Percentiles rank a stretch among this genome's conserved stretches.
Evolutionary conservation across 768 basidiomycete species (phyloP).

Genomic region (Tricholoma matsutake): DNA sequence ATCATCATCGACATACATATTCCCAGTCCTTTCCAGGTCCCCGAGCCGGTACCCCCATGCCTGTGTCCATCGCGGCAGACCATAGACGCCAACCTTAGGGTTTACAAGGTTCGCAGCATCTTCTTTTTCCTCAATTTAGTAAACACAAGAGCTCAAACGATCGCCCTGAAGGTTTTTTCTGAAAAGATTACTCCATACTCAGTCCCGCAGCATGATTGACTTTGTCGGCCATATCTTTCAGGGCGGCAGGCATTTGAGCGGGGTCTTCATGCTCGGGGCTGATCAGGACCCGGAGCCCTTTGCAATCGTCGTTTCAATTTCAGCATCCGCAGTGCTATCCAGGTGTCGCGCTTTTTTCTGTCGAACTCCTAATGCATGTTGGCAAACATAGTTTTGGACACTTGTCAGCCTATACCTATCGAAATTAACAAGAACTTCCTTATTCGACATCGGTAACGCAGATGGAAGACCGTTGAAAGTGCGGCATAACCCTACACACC

Average conservation of each 20-base stretch:
- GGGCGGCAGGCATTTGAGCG: not conserved
- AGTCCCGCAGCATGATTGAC: no score
- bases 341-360: not conserved
- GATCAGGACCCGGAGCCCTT: not conserved
- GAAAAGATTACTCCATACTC: no score
- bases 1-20: not conserved
- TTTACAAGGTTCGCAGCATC: no score
- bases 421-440: not conserved
- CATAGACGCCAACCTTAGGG: no score
- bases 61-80: no score
- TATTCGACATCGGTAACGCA: not conserved
- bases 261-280: not conserved
- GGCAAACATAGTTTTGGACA: not conserved
- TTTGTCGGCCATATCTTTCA: no score
- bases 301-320: no score
- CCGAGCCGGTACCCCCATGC: not conserved
- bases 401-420: not conserved
- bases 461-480: not conserved
- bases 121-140: no score
- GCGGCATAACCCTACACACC: no score
- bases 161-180: no score
- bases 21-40: not conserved
- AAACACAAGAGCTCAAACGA: no score
- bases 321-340: not conserved
- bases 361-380: not conserved